Evolutionary conservation across 495 filamentous ascomycete species (phyloP), one percentile per base, ranked within the genome.

Genomic region (Penicillium crystallinum): DNA sequence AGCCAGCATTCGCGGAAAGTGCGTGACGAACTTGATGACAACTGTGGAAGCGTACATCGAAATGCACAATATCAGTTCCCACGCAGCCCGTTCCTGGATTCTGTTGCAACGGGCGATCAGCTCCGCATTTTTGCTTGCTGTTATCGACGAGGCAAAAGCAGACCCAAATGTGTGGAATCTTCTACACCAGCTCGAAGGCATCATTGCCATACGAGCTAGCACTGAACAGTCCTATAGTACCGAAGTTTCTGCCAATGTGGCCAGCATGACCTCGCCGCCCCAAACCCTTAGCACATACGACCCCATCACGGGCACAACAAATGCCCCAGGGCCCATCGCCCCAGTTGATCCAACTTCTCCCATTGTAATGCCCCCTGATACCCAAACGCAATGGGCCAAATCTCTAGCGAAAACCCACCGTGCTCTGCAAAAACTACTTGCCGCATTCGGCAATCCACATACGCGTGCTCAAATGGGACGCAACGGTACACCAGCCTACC

Each of bases 21-120:
- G 74, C 40, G 55, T 78, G 7, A 36, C 49, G 14, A 71, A 69
- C 36, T 54, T 78, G 21, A 69, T 76, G 62, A 67, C 53, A 1
- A 77, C 73, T 2, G 73, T 78, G 3, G 71, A 75, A 39, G 68
- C 75, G 2, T 78, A 74, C 34, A 65, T 77, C 15, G 75, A 75
- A 54, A 67, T 78, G 63, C 67, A 76, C 49, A 61, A 65, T 21
- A 64, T 76, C 36, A 75, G 71, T 54, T 66, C 68, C 0, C 69
- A 73, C 35, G 71, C 66, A 2, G 66, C 73, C 4, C 70, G 75
- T 4, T 77, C 75, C 2, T 78, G 75, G 75, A 74, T 75, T 53
- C 58, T 68, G 7, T 53, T 77, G 12, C 75, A 78, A 37, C 70
- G 75, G 43, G 74, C 75, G 29, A 73, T 78, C 49, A 75, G 71